Evolutionary conservation across 441 rosid species (phyloP).

Genomic region (Mallotus japonicus): DNA sequence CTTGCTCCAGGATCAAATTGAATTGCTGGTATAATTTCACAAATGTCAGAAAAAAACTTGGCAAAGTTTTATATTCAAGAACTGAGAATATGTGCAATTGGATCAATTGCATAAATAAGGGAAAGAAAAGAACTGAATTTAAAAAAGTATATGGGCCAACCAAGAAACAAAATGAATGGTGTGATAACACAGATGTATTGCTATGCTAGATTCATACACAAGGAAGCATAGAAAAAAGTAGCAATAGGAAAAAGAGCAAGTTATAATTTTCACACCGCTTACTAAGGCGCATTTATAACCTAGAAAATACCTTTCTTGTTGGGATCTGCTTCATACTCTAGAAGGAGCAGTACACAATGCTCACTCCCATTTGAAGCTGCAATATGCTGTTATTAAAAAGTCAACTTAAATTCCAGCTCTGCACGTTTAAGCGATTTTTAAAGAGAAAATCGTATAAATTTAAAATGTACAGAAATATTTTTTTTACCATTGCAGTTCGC

Average conservation of each 20-base stretch:
- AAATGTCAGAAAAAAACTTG: neutral
- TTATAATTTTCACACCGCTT: neutral
- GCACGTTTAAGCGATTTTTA: constrained; percentile 4
- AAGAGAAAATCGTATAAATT: neutral
- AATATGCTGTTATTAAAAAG: constrained; percentile 55
- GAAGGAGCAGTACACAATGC: constrained; percentile 61
- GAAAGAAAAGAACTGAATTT: neutral
- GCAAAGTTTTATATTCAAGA: neutral
- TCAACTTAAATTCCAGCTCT: constrained; percentile 11
- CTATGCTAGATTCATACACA: neutral
- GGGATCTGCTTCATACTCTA: constrained; percentile 75
- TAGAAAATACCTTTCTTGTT: constrained; percentile 56
- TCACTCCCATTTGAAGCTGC: constrained; percentile 73
- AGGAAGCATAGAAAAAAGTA: neutral
- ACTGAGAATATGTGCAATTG: neutral
- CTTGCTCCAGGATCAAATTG: neutral
- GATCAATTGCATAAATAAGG: neutral
- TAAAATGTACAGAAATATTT: neutral
- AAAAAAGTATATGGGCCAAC: neutral
- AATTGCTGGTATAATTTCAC: neutral
- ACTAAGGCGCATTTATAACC: neutral
- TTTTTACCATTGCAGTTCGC: constrained; percentile 62
- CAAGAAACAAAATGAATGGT: too few relatives aligned
- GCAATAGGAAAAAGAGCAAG: neutral
- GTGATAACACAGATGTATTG: too few relatives aligned